These are phyloP conservation scores for Kodamaea kaohsiungensis DNA, from an alignment of 805 yeast genomes.

Conservation along the genomic window DNA sequence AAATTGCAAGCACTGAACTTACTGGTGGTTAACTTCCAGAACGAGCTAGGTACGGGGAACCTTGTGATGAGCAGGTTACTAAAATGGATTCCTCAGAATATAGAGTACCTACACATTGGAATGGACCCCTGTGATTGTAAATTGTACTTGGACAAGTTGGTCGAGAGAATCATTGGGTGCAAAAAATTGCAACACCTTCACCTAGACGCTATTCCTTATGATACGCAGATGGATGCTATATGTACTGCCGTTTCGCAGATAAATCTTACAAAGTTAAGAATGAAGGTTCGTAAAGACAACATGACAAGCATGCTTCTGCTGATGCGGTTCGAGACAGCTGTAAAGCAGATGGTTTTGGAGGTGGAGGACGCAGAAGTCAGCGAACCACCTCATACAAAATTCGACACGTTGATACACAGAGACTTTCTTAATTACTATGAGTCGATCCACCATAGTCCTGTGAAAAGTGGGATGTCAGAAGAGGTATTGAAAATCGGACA, in stretches of 20 bases:
- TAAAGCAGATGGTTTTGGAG: background rate
- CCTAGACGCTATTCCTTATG: background rate
- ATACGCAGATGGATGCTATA: background rate
- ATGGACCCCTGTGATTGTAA: background rate
- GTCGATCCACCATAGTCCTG: constrained; percentile 3
- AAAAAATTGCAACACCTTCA: background rate
- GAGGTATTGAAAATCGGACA: background rate
- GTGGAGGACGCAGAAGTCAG: background rate
- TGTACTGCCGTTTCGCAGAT: background rate
- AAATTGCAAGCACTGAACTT: background rate
- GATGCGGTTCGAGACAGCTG: background rate
- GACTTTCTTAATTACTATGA: constrained; percentile 9
- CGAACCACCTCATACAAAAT: constrained; percentile 3
- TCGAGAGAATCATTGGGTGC: constrained; percentile 1
- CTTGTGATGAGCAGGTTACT: constrained; percentile 1
- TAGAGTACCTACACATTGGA: background rate
- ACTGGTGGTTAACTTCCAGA: constrained; percentile 6
- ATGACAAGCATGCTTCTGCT: constrained; percentile 3
- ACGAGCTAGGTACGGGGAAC: constrained; percentile 5
- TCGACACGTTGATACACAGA: constrained; percentile 9
- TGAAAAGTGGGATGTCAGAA: background rate
- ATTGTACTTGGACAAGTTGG: background rate
- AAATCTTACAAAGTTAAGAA: background rate
- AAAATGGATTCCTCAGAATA: background rate
- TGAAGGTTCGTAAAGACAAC: constrained; percentile 3